Conservation (phyloP, 2,329 filamentous ascomycete species). For the Calonectria montana region DNA sequence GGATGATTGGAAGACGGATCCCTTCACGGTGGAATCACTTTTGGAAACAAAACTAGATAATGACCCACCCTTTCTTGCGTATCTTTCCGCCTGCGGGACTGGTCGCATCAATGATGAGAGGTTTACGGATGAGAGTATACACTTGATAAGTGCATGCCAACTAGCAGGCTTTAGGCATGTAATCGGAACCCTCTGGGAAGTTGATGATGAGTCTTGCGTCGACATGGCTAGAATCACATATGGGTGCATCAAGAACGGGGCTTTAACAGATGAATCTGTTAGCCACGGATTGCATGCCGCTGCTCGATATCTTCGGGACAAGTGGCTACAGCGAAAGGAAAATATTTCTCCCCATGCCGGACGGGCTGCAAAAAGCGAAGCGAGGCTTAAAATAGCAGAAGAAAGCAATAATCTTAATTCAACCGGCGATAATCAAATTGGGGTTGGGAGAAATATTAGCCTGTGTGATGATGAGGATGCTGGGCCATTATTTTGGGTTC, state of each 20-base stretch:
- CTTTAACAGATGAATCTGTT: not conserved
- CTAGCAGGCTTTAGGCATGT: constrained; percentile 15
- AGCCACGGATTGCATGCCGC: not conserved
- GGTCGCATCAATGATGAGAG: constrained; percentile 34
- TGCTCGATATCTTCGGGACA: not conserved
- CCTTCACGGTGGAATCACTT: constrained; percentile 26
- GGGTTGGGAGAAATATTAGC: too few species aligned
- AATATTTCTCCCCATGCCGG: not conserved
- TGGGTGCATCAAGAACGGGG: not conserved
- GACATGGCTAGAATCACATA: not conserved
- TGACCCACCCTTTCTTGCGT: constrained; percentile 47
- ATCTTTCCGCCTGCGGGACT: constrained; percentile 53
- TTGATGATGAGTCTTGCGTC: not conserved
- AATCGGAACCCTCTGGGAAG: constrained; percentile 13
- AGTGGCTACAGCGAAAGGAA: not conserved
- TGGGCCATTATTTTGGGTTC: too few species aligned
- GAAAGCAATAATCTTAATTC: too few species aligned
- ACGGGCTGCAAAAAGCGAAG: too few species aligned
- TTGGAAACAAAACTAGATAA: constrained; percentile 29
- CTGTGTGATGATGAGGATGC: too few species aligned
- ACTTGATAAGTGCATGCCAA: constrained; percentile 42
- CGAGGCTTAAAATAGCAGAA: too few species aligned
- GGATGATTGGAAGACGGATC: constrained; percentile 7
- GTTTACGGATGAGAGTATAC: constrained; percentile 51
- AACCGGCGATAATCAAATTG: too few species aligned